A percentile compares a stretch with the other conserved stretches of the same genome.
Evolutionary conservation across 345 rosid genomes (phyloP).

Genomic region (Gossypium raimondii): DNA sequence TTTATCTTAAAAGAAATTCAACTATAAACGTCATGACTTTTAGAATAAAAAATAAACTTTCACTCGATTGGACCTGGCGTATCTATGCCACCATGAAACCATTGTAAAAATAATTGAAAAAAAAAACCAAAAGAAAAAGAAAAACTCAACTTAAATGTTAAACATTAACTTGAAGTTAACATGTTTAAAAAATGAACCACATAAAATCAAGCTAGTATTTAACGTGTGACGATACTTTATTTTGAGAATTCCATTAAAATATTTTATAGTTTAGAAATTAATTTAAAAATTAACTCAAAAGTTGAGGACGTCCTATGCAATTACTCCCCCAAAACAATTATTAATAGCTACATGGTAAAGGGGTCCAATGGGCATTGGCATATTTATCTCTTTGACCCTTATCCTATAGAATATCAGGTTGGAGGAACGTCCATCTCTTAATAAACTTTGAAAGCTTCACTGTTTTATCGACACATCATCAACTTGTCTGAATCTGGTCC

Average conservation of each 20-base stretch:
- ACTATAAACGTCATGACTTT: no score
- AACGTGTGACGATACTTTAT: no score
- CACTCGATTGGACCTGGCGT: no score
- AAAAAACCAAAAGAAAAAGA: no score
- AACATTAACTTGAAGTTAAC: no score
- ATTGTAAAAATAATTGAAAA: no score
- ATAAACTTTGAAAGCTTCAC: neutral
- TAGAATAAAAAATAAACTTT: no score
- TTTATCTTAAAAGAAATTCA: no score
- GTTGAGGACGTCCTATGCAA: neutral
- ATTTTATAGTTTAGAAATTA: neutral
- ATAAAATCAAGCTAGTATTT: no score
- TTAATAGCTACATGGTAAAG: neutral
- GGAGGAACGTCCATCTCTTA: neutral
- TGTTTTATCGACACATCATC: neutral
- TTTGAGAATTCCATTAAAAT: neutral
- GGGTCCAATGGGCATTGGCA: neutral
- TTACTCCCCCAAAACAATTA: neutral
- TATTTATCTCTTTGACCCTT: neutral
- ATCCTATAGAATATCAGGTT: neutral
- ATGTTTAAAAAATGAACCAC: no score
- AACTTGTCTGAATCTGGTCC: slow-evolving; percentile 1
- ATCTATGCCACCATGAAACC: no score
- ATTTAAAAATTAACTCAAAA: neutral
- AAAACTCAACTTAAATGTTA: no score